Evolutionary conservation across 306 rosid species (phyloP).

Genomic region (Malus fusca): DNA sequence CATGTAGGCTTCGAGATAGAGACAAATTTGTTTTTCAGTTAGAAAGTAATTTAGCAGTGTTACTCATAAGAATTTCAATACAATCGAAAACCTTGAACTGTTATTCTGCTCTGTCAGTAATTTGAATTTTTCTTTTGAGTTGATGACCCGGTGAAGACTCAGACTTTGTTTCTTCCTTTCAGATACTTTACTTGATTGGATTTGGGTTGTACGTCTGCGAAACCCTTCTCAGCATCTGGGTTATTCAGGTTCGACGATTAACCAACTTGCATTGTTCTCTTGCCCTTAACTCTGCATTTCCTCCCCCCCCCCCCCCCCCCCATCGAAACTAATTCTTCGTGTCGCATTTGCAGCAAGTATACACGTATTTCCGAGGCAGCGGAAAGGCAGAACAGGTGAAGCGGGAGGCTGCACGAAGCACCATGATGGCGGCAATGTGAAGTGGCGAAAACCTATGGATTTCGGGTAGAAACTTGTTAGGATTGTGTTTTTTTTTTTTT

Average conservation of each 20-base stretch:
- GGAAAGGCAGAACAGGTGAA: slow-evolving; percentile 70
- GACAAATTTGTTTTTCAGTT: neutral
- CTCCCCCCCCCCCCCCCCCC: slow-evolving; percentile 9
- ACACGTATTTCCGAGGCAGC: slow-evolving; percentile 89
- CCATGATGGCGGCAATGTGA: slow-evolving; percentile 85
- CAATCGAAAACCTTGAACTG: neutral
- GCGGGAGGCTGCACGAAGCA: slow-evolving; percentile 72
- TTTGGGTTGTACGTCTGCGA: slow-evolving; percentile 59
- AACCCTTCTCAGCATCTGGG: slow-evolving; percentile 85
- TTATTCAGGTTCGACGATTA: slow-evolving; percentile 65
- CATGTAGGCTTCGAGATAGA: slow-evolving; percentile 10
- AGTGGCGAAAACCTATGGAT: neutral
- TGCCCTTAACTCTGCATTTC: neutral
- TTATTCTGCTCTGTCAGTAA: neutral
- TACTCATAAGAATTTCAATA: neutral
- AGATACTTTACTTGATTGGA: slow-evolving; percentile 87
- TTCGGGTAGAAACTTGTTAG: neutral
- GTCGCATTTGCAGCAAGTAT: slow-evolving; percentile 70
- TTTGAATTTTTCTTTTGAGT: slow-evolving; percentile 19
- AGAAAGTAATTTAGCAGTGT: neutral
- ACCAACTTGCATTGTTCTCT: neutral
- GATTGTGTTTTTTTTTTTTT: neutral
- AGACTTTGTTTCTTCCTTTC: slow-evolving; percentile 15
- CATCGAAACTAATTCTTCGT: slow-evolving; percentile 4
- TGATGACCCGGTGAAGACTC: neutral